These are phyloP conservation scores for Apiospora sp. DNA, from an alignment of 2,329 filamentous ascomycete genomes.

Conservation along the genomic window DNA sequence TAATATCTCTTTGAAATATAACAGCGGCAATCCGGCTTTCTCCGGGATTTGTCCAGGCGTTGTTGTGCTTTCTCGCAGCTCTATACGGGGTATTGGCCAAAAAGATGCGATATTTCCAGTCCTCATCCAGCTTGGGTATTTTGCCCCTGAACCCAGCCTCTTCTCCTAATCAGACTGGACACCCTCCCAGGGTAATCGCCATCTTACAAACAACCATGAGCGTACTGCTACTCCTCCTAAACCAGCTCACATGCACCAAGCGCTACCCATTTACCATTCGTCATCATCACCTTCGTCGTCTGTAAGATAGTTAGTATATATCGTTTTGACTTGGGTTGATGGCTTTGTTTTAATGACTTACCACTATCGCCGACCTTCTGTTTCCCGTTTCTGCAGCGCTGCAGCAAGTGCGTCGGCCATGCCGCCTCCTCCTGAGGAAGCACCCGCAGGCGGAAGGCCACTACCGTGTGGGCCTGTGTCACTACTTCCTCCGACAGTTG, in stretches of 20 bases:
- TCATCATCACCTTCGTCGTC: constrained; percentile 82
- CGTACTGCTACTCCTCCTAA: background rate
- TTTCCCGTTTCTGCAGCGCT: constrained; percentile 81
- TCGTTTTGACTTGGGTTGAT: background rate
- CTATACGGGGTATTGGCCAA: background rate
- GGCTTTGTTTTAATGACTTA: constrained; percentile 60
- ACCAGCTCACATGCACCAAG: background rate
- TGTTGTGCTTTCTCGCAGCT: background rate
- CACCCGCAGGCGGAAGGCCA: constrained; percentile 59
- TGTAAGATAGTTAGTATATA: constrained; percentile 43
- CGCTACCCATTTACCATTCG: constrained; percentile 65
- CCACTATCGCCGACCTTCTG: constrained; percentile 94
- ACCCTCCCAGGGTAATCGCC: background rate
- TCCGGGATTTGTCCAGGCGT: background rate
- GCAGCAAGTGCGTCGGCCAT: constrained; percentile 86
- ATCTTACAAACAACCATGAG: background rate
- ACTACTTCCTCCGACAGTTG: constrained; percentile 61
- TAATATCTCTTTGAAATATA: background rate
- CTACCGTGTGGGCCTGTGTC: constrained; percentile 61
- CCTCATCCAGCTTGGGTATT: background rate
- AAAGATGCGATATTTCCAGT: background rate
- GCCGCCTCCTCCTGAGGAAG: constrained; percentile 64
- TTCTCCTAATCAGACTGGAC: background rate
- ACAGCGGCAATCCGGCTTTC: background rate
- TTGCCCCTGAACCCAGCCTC: background rate